Percentiles rank a stretch among this genome's conserved stretches.
These are phyloP conservation scores for Xerocomus spinulosus DNA, from an alignment of 768 basidiomycete genomes.

Conservation along the genomic window DNA sequence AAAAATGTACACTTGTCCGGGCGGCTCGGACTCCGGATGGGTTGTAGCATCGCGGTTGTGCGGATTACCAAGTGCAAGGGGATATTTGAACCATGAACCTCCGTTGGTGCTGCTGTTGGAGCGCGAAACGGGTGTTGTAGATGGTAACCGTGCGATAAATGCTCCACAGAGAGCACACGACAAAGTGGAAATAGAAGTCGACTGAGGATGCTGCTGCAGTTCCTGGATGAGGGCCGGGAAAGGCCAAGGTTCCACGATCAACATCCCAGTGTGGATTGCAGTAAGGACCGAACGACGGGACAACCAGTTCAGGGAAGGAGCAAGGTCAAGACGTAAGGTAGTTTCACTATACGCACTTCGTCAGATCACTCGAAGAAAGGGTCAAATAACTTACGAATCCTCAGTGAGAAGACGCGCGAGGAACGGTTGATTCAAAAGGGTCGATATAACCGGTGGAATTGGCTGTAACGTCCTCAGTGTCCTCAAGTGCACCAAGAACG, in stretches of 20 bases:
- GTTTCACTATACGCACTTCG: slow-evolving; percentile 56
- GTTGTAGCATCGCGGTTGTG: slow-evolving; percentile 10
- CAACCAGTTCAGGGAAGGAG: slow-evolving; percentile 93
- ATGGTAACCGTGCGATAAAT: slow-evolving; percentile 49
- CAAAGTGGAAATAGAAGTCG: slow-evolving; percentile 41
- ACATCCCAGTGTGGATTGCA: slow-evolving; percentile 83
- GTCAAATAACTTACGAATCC: slow-evolving; percentile 67
- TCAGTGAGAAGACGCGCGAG: slow-evolving; percentile 69
- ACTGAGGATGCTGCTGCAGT: slow-evolving; percentile 41
- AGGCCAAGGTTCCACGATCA: slow-evolving; percentile 83
- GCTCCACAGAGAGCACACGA: slow-evolving; percentile 74
- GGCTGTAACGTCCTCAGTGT: slow-evolving; percentile 55
- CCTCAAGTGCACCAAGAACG: slow-evolving; percentile 75
- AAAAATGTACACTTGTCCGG: slow-evolving; percentile 62
- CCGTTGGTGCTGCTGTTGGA: slow-evolving; percentile 44
- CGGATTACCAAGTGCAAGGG: slow-evolving; percentile 35
- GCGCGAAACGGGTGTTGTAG: slow-evolving; percentile 24
- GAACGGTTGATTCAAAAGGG: slow-evolving; percentile 76
- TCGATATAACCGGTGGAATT: slow-evolving; percentile 62
- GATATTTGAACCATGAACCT: slow-evolving; percentile 55
- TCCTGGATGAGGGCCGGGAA: slow-evolving; percentile 57
- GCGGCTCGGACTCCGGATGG: slow-evolving; percentile 27
- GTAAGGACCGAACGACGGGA: slow-evolving; percentile 75
- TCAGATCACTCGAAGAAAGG: slow-evolving; percentile 10
- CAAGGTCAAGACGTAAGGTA: slow-evolving; percentile 87